Percentiles rank a stretch among this genome's conserved stretches.
These are phyloP conservation scores for Penicillium vulpinum DNA, from an alignment of 2,329 filamentous ascomycete species.

Conservation along the genomic window DNA sequence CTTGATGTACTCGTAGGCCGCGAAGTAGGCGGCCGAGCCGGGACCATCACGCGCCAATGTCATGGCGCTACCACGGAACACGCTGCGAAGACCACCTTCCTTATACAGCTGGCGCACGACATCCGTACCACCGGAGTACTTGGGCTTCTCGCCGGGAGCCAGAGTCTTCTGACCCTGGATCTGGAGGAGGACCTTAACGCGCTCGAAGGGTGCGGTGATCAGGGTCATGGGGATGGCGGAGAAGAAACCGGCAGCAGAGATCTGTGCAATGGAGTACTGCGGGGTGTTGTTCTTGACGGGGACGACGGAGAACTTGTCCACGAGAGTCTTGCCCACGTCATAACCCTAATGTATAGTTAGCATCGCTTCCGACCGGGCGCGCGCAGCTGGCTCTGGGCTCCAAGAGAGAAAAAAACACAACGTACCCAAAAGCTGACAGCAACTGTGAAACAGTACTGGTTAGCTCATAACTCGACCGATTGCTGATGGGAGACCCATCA, in stretches of 20 bases:
- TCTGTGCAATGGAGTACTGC: constrained; percentile 78
- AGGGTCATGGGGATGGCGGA: constrained; percentile 95
- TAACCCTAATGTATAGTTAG: constrained; percentile 73
- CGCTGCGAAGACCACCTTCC: constrained; percentile 83
- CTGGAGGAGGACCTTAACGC: constrained; percentile 96
- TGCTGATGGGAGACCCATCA: background rate
- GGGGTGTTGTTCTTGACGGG: constrained; percentile 59
- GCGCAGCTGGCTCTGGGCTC: background rate
- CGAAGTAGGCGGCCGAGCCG: constrained; percentile 92
- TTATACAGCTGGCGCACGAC: constrained; percentile 92
- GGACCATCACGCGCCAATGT: constrained; percentile 93
- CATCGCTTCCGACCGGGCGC: background rate
- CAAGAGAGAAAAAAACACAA: background rate
- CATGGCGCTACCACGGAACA: constrained; percentile 88
- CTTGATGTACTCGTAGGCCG: constrained; percentile 96
- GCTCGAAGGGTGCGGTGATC: constrained; percentile 98
- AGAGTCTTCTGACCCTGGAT: constrained; percentile 90
- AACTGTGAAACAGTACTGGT: constrained; percentile 44
- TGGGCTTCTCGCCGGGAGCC: constrained; percentile 85
- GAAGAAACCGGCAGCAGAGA: constrained; percentile 93
- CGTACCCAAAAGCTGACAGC: constrained; percentile 66
- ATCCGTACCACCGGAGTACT: constrained; percentile 82
- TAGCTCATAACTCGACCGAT: background rate
- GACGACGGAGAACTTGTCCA: constrained; percentile 66
- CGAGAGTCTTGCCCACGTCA: constrained; percentile 89